Evolutionary conservation across 306 rosid genomes (phyloP).

Genomic region (Pyrus bretschneideri): DNA sequence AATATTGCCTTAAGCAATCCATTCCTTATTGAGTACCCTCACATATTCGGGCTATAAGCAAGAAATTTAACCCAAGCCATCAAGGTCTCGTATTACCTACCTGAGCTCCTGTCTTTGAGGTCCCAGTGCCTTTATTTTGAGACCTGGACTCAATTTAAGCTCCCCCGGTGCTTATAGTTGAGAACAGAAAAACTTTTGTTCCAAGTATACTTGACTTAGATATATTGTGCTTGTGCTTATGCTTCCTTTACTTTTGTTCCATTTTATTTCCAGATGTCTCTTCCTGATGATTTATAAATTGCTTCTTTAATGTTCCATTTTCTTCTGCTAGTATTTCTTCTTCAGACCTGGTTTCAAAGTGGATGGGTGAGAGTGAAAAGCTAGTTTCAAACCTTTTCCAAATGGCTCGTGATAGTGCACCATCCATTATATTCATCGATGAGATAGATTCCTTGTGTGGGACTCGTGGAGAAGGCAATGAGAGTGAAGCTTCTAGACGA

Average conservation of each 20-base stretch:
- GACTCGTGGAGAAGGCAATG: constrained; percentile 97
- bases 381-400: constrained; percentile 90
- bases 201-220: neutral
- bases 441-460: constrained; percentile 98
- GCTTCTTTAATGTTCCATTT: neutral
- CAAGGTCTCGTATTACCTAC: neutral
- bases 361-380: constrained; percentile 99
- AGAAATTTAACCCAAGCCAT: neutral
- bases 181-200: neutral
- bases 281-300: neutral
- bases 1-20: neutral
- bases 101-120: neutral
- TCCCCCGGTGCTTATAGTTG: neutral
- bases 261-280: neutral
- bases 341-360: constrained; percentile 94
- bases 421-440: constrained; percentile 93
- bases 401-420: constrained; percentile 99
- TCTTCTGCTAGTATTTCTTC: constrained; percentile 66
- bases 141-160: neutral
- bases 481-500: constrained; percentile 98
- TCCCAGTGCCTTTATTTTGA: neutral
- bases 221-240: neutral
- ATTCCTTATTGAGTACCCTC: neutral
- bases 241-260: neutral
- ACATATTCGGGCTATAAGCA: neutral